These are phyloP conservation scores for Fomitopsis pinicola DNA, from an alignment of 1,284 basidiomycete genomes.

Conservation along the genomic window DNA sequence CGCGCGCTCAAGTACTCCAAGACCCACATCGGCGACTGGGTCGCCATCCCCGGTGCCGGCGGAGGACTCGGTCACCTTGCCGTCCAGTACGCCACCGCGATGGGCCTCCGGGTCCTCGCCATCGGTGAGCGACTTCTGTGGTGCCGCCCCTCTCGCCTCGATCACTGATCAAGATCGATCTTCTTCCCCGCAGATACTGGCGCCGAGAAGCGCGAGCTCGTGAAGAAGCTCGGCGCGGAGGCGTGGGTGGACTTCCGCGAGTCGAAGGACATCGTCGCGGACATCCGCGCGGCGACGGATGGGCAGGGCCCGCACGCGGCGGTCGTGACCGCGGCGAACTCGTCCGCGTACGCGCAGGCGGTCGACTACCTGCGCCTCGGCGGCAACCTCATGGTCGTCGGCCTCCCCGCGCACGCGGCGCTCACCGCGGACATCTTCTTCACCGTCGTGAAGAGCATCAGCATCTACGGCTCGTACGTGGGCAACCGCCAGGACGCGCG, in stretches of 20 bases:
- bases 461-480: slow-evolving; percentile 74
- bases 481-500: slow-evolving; percentile 60
- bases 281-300: slow-evolving; percentile 61
- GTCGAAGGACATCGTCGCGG: slow-evolving; percentile 54
- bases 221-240: slow-evolving; percentile 68
- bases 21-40: slow-evolving; percentile 74
- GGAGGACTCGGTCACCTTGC: slow-evolving; percentile 74
- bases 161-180: not conserved
- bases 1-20: slow-evolving; percentile 78
- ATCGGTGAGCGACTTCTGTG: slow-evolving; percentile 41
- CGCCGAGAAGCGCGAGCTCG: slow-evolving; percentile 70
- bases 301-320: slow-evolving; percentile 76
- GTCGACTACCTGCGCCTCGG: slow-evolving; percentile 69
- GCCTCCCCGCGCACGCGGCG: slow-evolving; percentile 60
- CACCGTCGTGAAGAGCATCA: slow-evolving; percentile 68
- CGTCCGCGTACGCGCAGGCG: slow-evolving; percentile 68
- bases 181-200: slow-evolving; percentile 50
- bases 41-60: slow-evolving; percentile 78
- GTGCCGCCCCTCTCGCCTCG: not conserved
- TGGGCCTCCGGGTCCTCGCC: slow-evolving; percentile 78
- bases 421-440: slow-evolving; percentile 76
- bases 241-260: slow-evolving; percentile 79
- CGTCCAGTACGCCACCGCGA: slow-evolving; percentile 72
- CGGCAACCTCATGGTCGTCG: slow-evolving; percentile 73
- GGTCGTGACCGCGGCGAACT: slow-evolving; percentile 58